phyloP scores from a whole-genome alignment of 2,329 filamentous ascomycete species.

The Lasiodiplodia hormozganensis region DNA sequence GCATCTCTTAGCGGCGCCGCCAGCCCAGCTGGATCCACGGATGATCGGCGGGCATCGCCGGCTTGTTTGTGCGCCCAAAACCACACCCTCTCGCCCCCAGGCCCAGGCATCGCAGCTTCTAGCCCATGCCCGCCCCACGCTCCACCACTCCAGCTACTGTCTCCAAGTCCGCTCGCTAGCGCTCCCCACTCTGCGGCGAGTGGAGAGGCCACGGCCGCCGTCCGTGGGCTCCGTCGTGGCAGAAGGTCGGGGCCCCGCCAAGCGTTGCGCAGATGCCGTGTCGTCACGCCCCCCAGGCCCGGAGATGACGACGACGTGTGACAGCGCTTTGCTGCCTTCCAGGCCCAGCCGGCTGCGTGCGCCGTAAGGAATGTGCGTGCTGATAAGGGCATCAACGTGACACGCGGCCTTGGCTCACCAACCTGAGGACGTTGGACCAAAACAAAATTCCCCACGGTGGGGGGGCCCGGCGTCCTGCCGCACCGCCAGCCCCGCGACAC shows the following conservation, averaged over 20 bases:
- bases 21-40: slow-evolving; percentile 24
- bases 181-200: neutral
- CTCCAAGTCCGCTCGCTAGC: neutral
- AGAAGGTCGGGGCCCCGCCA: neutral
- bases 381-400: slow-evolving; percentile 13
- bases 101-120: neutral
- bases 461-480: neutral
- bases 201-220: neutral
- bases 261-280: slow-evolving; percentile 2
- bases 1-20: slow-evolving; percentile 27
- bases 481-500: neutral
- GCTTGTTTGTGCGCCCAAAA: slow-evolving; percentile 20
- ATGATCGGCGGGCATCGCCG: slow-evolving; percentile 14
- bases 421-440: slow-evolving; percentile 10
- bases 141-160: neutral
- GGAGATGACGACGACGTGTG: slow-evolving; percentile 20
- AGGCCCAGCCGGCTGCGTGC: slow-evolving; percentile 12
- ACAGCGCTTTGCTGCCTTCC: slow-evolving; percentile 11
- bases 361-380: slow-evolving; percentile 16
- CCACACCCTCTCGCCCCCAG: slow-evolving; percentile 11
- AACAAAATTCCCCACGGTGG: neutral
- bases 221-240: slow-evolving; percentile 3
- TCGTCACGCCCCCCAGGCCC: neutral
- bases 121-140: neutral
- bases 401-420: slow-evolving; percentile 9